Evolutionary conservation across 1,284 basidiomycete species (phyloP).

Genomic region (Dichomitus squalens): DNA sequence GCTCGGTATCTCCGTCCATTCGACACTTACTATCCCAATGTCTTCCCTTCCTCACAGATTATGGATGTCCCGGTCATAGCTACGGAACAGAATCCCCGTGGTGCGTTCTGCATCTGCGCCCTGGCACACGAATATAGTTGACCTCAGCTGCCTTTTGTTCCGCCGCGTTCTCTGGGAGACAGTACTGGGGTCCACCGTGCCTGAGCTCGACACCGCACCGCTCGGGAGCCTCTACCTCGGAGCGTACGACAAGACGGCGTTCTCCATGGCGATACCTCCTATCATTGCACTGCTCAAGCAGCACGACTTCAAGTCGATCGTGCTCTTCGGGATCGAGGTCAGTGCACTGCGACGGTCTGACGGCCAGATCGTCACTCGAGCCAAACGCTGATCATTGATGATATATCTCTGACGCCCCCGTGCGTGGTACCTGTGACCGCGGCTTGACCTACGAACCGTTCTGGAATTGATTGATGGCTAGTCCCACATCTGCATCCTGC

Average conservation of each 20-base stretch:
- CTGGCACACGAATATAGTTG: neutral
- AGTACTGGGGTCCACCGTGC: slow-evolving; percentile 77
- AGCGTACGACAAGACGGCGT: slow-evolving; percentile 72
- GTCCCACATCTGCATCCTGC: slow-evolving; percentile 89
- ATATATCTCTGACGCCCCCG: neutral
- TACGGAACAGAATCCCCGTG: slow-evolving; percentile 85
- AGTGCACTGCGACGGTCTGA: slow-evolving; percentile 21
- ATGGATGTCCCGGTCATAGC: slow-evolving; percentile 72
- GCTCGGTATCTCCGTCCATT: neutral
- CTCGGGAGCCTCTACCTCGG: slow-evolving; percentile 62
- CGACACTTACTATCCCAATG: neutral
- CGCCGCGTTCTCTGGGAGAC: neutral
- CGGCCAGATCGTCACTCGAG: slow-evolving; percentile 2
- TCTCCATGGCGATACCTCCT: slow-evolving; percentile 82
- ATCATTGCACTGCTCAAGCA: slow-evolving; percentile 55
- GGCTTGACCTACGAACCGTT: too few species aligned
- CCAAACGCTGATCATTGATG: neutral
- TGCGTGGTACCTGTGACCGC: too few species aligned
- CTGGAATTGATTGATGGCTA: slow-evolving; percentile 32
- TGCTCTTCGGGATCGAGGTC: slow-evolving; percentile 88
- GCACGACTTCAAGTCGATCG: slow-evolving; percentile 58
- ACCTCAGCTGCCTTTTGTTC: neutral
- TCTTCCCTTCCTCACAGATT: slow-evolving; percentile 41
- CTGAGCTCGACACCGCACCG: slow-evolving; percentile 61
- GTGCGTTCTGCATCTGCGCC: slow-evolving; percentile 37